phyloP scores from a whole-genome alignment of 2,329 filamentous ascomycete species.

The Alternaria sp. region DNA sequence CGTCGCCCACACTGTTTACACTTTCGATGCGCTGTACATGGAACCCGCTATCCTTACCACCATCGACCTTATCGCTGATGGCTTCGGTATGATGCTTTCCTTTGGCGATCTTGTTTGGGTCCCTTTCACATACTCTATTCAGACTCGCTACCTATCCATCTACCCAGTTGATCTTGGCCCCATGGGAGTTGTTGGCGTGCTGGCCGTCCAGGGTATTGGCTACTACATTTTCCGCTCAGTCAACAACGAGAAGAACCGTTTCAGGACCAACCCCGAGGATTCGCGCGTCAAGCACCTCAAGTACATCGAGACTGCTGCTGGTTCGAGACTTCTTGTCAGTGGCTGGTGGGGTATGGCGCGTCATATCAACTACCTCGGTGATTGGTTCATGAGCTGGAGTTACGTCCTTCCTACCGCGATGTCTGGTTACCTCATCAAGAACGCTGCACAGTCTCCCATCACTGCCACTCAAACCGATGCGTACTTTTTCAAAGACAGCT shows the following conservation, averaged over 20 bases:
- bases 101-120: slow-evolving; percentile 95
- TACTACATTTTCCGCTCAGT: slow-evolving; percentile 93
- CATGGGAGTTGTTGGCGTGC: slow-evolving; percentile 68
- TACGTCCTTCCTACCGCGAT: slow-evolving; percentile 87
- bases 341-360: slow-evolving; percentile 94
- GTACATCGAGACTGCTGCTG: slow-evolving; percentile 84
- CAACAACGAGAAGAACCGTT: slow-evolving; percentile 94
- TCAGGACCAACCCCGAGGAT: slow-evolving; percentile 86
- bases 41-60: slow-evolving; percentile 90
- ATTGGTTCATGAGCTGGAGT: slow-evolving; percentile 93
- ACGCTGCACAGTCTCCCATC: slow-evolving; percentile 50
- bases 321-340: slow-evolving; percentile 80
- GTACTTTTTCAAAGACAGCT: slow-evolving; percentile 62
- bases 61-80: slow-evolving; percentile 92
- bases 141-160: slow-evolving; percentile 82
- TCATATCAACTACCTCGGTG: slow-evolving; percentile 95
- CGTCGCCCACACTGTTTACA: slow-evolving; percentile 79
- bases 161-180: slow-evolving; percentile 83
- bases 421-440: slow-evolving; percentile 77
- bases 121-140: slow-evolving; percentile 85
- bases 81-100: slow-evolving; percentile 93
- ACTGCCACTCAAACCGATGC: slow-evolving; percentile 58
- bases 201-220: slow-evolving; percentile 73
- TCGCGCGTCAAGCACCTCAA: slow-evolving; percentile 80
- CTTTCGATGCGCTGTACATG: slow-evolving; percentile 85